phyloP scores from a whole-genome alignment of 179 eudicot species.

The Vitellaria paradoxa region DNA sequence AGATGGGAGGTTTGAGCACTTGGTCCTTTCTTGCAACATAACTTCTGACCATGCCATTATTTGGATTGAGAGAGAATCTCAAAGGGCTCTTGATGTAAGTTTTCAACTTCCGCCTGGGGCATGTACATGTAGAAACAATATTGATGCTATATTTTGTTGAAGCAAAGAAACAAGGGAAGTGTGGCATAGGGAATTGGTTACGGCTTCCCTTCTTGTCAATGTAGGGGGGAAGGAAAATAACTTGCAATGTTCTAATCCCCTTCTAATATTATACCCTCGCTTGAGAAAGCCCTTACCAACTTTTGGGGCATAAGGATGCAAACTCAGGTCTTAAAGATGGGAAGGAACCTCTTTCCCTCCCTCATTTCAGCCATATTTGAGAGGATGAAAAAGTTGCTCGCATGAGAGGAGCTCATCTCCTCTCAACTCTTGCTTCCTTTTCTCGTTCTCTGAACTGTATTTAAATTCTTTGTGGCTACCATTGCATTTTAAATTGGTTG shows the following conservation, averaged over 20 bases:
- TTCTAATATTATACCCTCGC: neutral
- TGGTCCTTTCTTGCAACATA: slow-evolving; percentile 79
- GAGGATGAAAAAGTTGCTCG: neutral
- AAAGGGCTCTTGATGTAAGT: slow-evolving; percentile 83
- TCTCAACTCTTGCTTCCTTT: neutral
- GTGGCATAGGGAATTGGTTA: neutral
- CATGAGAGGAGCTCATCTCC: neutral
- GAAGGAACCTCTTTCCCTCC: neutral
- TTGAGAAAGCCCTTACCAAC: neutral
- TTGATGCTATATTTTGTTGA: neutral
- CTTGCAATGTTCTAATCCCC: too few relatives aligned
- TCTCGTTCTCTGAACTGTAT: neutral
- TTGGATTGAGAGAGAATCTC: slow-evolving; percentile 87
- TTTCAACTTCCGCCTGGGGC: slow-evolving; percentile 8
- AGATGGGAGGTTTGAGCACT: slow-evolving; percentile 94
- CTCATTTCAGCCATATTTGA: neutral
- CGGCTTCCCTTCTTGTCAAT: too few relatives aligned
- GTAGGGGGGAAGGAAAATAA: too few relatives aligned
- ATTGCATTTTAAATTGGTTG: neutral
- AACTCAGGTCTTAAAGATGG: neutral
- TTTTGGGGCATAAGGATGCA: neutral
- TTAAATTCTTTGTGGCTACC: neutral
- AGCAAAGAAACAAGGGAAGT: neutral
- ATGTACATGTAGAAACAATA: neutral
- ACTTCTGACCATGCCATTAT: slow-evolving; percentile 78